Base-by-base conservation (phyloP, 2,329 filamentous ascomycete genomes). In the Penicillium sp. region DNA sequence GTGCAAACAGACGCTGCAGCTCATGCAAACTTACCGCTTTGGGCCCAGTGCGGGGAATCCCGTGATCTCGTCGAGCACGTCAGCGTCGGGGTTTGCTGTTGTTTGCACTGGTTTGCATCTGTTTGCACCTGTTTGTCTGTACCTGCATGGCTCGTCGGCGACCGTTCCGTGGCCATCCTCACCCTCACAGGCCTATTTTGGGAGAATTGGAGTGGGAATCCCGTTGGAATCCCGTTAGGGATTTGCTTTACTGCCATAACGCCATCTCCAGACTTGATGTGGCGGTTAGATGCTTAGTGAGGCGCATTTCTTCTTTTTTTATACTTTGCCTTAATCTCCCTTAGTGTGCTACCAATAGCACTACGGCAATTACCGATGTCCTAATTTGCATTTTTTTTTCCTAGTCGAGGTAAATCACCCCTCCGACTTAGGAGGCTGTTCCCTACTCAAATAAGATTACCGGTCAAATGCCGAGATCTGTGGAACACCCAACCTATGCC, bases 31-130 rank as follows among this genome's bases (percentile, higher is more conserved):
- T 53, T 61, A 18, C 69, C 60, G 4, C 9, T 59, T 69, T 46
- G 40, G 62, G 64, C 10, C 11, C 44, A 61, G 65, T 64, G 64
- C 62, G 59, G 63, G 59, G 60, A 57, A 60, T 63, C 68, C 61
- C 63, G 67, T 71, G 69, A 71, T 62, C 16, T 8, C 6, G 4
- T 42, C 55, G 64, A 71, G 62, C 66, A 70, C 67, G 67, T 67
- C 67, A 70, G 52, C 56, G 38, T 49, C 63, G 62, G 66, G 55
- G 50, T 69, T 67, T 67, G 63, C 57, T 38, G 21, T 13, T 40
- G 27, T 13, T n/a, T 21, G 32, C 32, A 36, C 32, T 14, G 3
- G 32, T 36, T 36, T 36, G 32, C 32, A 36, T 14, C 32, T 4
- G 13, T n/a, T n/a, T 36, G 34, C 13, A 10, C 13, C 31, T 32